phyloP scores from a whole-genome alignment of 108 stramenopile genomes.

The Schizochytrium sp. region DNA sequence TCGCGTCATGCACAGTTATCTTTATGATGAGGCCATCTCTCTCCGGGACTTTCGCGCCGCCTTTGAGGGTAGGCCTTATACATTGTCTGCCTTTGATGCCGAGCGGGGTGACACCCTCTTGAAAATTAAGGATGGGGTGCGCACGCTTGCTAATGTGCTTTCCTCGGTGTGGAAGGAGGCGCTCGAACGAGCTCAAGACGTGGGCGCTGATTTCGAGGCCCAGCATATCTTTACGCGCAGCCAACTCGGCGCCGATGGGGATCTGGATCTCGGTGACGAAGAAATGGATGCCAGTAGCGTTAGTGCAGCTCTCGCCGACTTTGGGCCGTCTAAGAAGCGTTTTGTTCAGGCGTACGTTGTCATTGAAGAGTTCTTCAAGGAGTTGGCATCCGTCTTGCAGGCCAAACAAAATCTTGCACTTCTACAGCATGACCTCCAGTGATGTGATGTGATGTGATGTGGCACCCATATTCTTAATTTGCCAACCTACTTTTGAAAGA shows the following conservation, averaged over 20 bases:
- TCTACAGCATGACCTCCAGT: not conserved
- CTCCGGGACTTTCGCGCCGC: not conserved
- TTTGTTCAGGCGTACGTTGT: conserved; percentile 14
- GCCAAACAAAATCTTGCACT: not conserved
- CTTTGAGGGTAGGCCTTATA: not conserved
- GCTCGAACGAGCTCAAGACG: not conserved
- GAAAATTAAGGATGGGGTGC: not conserved
- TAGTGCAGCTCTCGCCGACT: not conserved
- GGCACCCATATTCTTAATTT: no score
- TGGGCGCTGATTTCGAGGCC: not conserved
- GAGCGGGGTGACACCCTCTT: not conserved
- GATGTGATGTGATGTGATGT: not conserved
- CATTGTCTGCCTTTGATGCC: not conserved
- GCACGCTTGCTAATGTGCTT: not conserved
- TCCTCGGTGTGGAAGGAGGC: not conserved
- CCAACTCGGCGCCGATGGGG: not conserved
- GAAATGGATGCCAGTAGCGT: not conserved
- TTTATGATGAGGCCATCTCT: not conserved
- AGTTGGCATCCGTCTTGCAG: not conserved
- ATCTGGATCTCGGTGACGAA: not conserved
- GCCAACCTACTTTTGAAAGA: no score
- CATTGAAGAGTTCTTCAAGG: not conserved
- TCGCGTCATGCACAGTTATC: not conserved
- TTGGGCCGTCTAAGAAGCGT: not conserved
- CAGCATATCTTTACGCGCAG: not conserved